A percentile compares a stretch with the other conserved stretches of the same genome.
Evolutionary conservation across 1,284 basidiomycete genomes (phyloP).

Genomic region (Agaricales sp.): DNA sequence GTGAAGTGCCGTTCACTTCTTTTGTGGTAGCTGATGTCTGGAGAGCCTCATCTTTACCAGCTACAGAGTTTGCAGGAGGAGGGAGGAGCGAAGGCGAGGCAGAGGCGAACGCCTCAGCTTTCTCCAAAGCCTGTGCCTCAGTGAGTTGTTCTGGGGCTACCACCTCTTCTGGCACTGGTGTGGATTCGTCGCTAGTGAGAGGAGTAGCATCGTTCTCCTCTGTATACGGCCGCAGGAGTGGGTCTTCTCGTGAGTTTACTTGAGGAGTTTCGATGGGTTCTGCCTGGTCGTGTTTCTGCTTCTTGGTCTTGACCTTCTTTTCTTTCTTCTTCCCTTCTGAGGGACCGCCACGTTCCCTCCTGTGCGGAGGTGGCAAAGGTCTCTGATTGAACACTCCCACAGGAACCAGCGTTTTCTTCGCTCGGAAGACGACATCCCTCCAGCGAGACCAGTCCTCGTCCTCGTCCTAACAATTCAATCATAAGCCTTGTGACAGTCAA

Average conservation of each 20-base stretch:
- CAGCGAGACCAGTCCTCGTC: constrained; percentile 88
- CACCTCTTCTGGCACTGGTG: background rate
- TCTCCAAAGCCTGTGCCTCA: background rate
- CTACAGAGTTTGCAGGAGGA: no score
- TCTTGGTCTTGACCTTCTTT: constrained; percentile 20
- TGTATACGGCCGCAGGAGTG: background rate
- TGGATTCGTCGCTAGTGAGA: background rate
- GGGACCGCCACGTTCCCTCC: constrained; percentile 34
- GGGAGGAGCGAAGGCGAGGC: background rate
- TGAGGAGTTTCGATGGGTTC: background rate
- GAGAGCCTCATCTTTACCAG: background rate
- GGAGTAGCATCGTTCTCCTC: background rate
- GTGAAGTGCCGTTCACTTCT: background rate
- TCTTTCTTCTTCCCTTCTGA: constrained; percentile 22
- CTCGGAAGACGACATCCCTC: constrained; percentile 75
- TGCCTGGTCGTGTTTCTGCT: constrained; percentile 7
- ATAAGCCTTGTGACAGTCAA: constrained; percentile 5
- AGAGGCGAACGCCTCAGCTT: background rate
- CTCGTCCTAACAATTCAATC: constrained; percentile 50
- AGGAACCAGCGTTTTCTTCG: constrained; percentile 51
- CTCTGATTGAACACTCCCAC: constrained; percentile 30
- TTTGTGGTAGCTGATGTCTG: background rate
- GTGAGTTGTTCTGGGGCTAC: background rate
- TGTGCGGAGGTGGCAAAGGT: constrained; percentile 46
- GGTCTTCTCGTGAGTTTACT: background rate